Base-by-base conservation (phyloP, 192 early-diverging fungal genomes). In the Linnemannia elongata region DNA sequence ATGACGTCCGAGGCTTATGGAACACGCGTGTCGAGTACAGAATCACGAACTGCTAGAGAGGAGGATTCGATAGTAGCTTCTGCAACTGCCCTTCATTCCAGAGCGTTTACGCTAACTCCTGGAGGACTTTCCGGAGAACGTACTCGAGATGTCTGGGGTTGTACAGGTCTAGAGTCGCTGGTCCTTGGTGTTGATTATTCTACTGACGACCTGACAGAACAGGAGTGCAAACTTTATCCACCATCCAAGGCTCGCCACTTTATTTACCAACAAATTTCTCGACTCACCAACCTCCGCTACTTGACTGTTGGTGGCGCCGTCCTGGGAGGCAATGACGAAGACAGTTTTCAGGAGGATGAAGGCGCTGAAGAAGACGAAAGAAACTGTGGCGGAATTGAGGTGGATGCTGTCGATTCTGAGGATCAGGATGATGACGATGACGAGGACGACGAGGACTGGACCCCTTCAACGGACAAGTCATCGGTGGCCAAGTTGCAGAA, bases 1-100 rank as follows among this genome's bases (percentile, higher is more conserved):
- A 84, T 84, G 82, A 79, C 79, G 73, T 27, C 38, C 36, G 82
- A 78, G 22, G 76, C 76, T 6, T 74, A 71, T 78, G 36, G 76
- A 36, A 41, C 17, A 17, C 79, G 60, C 10, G 30, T 30, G 10
- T 33, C 30, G 60, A 30, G 33, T 8, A 8, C 27, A 12, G 60
- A 13, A 15, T 24, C 60, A 33, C 12, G 27, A 17, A 15, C 60
- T 15, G 13, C 33, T 15, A 30, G 27, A 15, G 60, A 66, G 7
- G 60, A 15, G 3, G 12, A 66, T 33, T 52, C 49, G 60, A 4
- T 36, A 39, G 24, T 35, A 5, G 1, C 17, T 1, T 72, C 22
- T 22, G 22, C 35, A 4, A 5, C 68, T 17, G 3, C 20, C 10
- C 39, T 18, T 45, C 42, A 36, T 44, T 38, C 38, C 45, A 33